Conservation (phyloP, 78 protist species). For the Protostelium mycophagum region DNA sequence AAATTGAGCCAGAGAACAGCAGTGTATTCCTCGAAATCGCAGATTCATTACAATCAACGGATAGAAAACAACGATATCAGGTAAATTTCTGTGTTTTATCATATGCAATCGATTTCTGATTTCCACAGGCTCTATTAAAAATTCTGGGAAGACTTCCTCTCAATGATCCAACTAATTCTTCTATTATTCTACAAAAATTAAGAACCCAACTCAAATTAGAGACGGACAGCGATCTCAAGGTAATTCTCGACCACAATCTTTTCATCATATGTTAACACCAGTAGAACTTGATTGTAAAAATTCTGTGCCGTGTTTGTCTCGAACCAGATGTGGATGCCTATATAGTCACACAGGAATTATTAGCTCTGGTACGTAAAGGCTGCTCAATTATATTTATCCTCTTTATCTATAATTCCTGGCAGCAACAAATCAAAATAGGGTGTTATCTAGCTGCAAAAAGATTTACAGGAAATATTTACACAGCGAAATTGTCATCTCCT, state of each 20-base stretch:
- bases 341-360: constrained; percentile 4
- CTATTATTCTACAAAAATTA: constrained; percentile 25
- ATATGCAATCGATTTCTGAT: background rate
- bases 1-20: background rate
- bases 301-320: constrained; percentile 9
- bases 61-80: background rate
- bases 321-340: constrained; percentile 39
- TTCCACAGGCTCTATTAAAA: constrained; percentile 8
- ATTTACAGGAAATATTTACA: too few relatives aligned
- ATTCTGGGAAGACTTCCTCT: constrained; percentile 21
- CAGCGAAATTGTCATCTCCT: background rate
- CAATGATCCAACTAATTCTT: constrained; percentile 20
- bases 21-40: background rate
- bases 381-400: background rate
- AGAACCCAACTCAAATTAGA: constrained; percentile 29
- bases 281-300: background rate
- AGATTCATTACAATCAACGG: background rate
- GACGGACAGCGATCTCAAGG: constrained; percentile 22
- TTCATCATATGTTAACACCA: background rate
- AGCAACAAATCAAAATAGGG: too few relatives aligned
- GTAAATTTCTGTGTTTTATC: background rate
- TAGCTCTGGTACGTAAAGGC: constrained; percentile 4
- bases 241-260: background rate
- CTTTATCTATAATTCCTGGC: background rate
- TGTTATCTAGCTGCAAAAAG: too few relatives aligned